Conservation (phyloP, 106 monocot genomes). For the Vanilla planifolia region DNA sequence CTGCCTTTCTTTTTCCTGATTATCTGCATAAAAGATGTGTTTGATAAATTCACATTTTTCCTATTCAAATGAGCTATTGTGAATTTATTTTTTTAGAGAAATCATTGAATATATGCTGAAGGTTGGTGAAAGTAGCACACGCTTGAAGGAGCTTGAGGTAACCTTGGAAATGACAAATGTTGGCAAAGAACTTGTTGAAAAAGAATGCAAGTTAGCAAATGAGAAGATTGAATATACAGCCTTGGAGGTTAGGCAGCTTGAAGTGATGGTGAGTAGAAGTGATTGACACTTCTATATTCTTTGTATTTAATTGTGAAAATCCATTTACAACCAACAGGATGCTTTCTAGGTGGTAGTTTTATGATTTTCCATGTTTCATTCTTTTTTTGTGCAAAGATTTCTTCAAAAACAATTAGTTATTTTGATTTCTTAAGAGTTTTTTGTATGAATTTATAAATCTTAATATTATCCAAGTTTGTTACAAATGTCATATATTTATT, state of each 20-base stretch:
- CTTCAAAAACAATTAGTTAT: no score
- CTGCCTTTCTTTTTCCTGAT: not conserved
- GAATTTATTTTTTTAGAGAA: conserved; percentile 47
- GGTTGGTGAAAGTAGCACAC: conserved; percentile 60
- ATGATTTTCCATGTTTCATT: no score
- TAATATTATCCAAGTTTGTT: no score
- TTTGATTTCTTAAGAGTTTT: no score
- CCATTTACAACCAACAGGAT: no score
- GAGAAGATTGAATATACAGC: conserved; percentile 41
- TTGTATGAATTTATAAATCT: no score
- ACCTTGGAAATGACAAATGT: conserved; percentile 46
- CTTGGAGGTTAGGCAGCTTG: conserved; percentile 62
- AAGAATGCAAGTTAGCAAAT: conserved; percentile 48
- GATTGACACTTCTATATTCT: no score
- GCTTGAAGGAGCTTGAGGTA: conserved; percentile 63
- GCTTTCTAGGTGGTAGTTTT: no score
- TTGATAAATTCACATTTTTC: not conserved
- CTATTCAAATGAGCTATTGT: no score
- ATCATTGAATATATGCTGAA: conserved; percentile 64
- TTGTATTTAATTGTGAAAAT: no score
- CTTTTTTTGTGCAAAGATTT: no score
- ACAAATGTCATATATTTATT: no score
- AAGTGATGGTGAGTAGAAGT: conserved; percentile 49
- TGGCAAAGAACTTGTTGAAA: conserved; percentile 52
- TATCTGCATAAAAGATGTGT: not conserved